Base-by-base conservation (phyloP, 202 grass and related monocot genomes). In the Zoysia matrella region DNA sequence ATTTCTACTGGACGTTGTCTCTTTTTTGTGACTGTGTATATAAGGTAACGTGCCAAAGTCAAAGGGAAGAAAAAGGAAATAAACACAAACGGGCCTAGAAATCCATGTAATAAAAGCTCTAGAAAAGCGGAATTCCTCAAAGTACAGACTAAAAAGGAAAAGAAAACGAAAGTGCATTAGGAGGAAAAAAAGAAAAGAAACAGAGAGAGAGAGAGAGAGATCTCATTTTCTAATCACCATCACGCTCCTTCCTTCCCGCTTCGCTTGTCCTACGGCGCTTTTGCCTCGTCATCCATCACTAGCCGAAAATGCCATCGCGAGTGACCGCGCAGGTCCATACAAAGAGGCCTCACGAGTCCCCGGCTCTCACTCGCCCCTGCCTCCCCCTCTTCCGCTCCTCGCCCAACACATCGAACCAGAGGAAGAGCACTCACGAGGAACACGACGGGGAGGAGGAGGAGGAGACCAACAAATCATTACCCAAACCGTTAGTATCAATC, bases 91-190 rank as follows among this genome's bases (percentile, higher is more conserved):
- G 48, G 5, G 12, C 66, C 78, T 71, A 80, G 1, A 73, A 52
- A 40, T 42, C 16, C 57, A 60, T 74, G 62, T 12, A 73, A 75
- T 72, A 78, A 89, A 89, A 77, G 67, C 60, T 12, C 78, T 30
- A 78, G 3, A 11, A 82, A 85, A 89, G 72, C 13, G 78, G 8
- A 69, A 11, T 18, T 47, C 63, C 75, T 80, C 81, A 85, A 89
- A 89, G 82, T 82, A 78, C 78, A 85, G 60, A 60, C 73, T 62
- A 46, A 30, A 75, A 81, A 86, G 62, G 77, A 80, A 79, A 79
- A 15, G 36, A 76, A 18, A 60, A 65, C 60, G n/a, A 81, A 85
- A 89, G 60, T 13, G 49, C 60, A 40, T 39, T 63, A 4, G 10
- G 14, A 41, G 47, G n/a, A 43, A 42, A 12, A 11, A 66, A 64